A percentile compares a stretch with the other conserved stretches of the same genome.
Conservation (phyloP, 1,284 basidiomycete genomes). For the Mycosarcoma mackinlayi region DNA sequence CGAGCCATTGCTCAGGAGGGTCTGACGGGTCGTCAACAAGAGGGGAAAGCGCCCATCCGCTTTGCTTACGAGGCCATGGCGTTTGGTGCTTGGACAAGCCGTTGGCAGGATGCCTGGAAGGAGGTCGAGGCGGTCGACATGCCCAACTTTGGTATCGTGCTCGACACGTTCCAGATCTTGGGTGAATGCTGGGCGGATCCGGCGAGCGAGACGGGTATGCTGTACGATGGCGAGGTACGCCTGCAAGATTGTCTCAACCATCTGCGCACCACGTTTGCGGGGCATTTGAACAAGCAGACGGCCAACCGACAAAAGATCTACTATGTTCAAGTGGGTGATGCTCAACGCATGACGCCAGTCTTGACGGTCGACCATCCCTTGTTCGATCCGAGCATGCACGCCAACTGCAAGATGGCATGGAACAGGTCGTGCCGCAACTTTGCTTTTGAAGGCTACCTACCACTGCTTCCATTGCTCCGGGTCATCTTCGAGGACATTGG, state of each 20-base stretch:
- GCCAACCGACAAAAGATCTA: constrained; percentile 15
- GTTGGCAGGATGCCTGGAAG: constrained; percentile 66
- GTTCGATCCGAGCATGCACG: constrained; percentile 16
- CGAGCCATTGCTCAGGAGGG: constrained; percentile 17
- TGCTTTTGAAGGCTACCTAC: constrained; percentile 17
- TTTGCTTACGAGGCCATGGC: constrained; percentile 43
- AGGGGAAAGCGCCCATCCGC: constrained; percentile 11
- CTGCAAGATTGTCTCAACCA: constrained; percentile 10
- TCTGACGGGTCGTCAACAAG: constrained; percentile 7
- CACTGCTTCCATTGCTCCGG: constrained; percentile 3
- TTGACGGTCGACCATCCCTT: constrained; percentile 14
- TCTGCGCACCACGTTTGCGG: constrained; percentile 11
- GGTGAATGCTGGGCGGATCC: constrained; percentile 65
- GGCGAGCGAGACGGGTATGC: constrained; percentile 23
- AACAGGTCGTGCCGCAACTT: constrained; percentile 13
- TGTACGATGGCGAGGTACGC: constrained; percentile 7
- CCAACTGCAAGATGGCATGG: constrained; percentile 27
- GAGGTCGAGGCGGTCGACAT: constrained; percentile 58
- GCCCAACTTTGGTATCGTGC: constrained; percentile 65
- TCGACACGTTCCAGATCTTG: constrained; percentile 69
- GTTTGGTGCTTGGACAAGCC: constrained; percentile 42
- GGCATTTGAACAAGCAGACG: constrained; percentile 9
- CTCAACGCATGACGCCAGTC: constrained; percentile 11
- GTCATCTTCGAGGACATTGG: constrained; percentile 12
- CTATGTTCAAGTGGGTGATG: constrained; percentile 22